Evolutionary conservation across 495 filamentous ascomycete genomes (phyloP).

Genomic region (Penicillium coprophilum): DNA sequence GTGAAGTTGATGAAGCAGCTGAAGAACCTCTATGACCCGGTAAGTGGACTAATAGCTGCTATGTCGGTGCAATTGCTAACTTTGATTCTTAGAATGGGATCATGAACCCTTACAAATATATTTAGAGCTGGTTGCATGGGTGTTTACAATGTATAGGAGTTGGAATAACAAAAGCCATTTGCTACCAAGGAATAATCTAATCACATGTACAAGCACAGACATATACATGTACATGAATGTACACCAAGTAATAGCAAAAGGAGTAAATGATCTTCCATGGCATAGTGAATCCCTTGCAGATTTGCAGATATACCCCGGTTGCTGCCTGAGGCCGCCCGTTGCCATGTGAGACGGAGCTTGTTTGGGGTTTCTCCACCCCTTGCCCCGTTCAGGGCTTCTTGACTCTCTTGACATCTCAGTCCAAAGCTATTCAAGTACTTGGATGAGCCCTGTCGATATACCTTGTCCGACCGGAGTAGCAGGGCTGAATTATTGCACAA

Average conservation of each 20-base stretch:
- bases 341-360: constrained; percentile 44
- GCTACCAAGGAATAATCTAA: neutral
- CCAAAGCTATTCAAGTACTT: constrained; percentile 10
- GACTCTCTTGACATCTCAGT: constrained; percentile 9
- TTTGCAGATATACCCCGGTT: constrained; percentile 15
- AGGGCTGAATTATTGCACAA: constrained; percentile 28
- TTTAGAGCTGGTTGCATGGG: constrained; percentile 36
- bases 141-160: neutral
- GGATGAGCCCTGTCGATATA: constrained; percentile 21
- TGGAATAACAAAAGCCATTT: neutral
- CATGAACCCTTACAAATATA: constrained; percentile 93
- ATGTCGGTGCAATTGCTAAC: constrained; percentile 25
- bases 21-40: constrained; percentile 88
- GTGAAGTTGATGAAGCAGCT: constrained; percentile 89
- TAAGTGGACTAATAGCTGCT: constrained; percentile 47
- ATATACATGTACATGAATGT: neutral
- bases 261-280: neutral
- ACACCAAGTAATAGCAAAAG: neutral
- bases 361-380: constrained; percentile 36
- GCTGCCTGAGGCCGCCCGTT: constrained; percentile 34
- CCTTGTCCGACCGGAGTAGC: constrained; percentile 21
- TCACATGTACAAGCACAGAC: neutral
- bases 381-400: constrained; percentile 15
- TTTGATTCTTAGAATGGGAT: constrained; percentile 67
- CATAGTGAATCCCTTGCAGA: constrained; percentile 6